Evolutionary conservation across 495 filamentous ascomycete genomes (phyloP), one percentile per base, ranked within the genome.

Genomic region (Penicillium bialowiezense): DNA sequence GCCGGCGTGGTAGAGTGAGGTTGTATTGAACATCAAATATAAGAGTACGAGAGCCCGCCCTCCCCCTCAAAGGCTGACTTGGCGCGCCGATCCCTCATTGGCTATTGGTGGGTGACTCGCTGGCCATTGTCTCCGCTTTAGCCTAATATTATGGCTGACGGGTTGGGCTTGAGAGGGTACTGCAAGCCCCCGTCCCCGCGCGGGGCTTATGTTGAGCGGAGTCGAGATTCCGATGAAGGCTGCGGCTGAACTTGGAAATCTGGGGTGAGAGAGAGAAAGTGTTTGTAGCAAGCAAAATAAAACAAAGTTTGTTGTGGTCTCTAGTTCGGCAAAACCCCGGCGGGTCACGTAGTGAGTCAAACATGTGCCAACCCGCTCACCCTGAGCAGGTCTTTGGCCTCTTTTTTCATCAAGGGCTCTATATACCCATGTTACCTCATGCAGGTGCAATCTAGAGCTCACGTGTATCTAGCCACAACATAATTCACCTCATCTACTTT

Each of bases 11-110:
- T 43, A 62, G 23, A 8, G 47, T 29, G 35, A 52, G 34, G 56
- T 63, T 54, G 41, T 51, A 54, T 63, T 34, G 8, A 40, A 20
- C 15, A 19, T 26, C 12, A 2, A 28, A 28, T 36, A 48, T 41
- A 44, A 47, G 41, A 36, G 5, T 21, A 24, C 34, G 14, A 43
- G 9, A n/a, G 39, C 10, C 48, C 51, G 26, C 37, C 44, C 45
- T 49, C 37, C 38, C 39, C 41, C 40, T 43, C 47, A 23, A 26
- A 40, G 50, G 19, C 21, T 31, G 41, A 40, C 58, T 61, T 62
- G 59, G 59, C 59, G 44, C 24, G 59, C 35, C 52, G 59, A 62
- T 62, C 59, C 21, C 21, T 20, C 28, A 1, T 7, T n/a, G 38
- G 3, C 34, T 12, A 56, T 62, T 56, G 56, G 57, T 14, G 35